A percentile compares a stretch with the other conserved stretches of the same genome.
Conservation (phyloP, 352 stramenopile genomes). For the Globisporangium spiculum region DNA sequence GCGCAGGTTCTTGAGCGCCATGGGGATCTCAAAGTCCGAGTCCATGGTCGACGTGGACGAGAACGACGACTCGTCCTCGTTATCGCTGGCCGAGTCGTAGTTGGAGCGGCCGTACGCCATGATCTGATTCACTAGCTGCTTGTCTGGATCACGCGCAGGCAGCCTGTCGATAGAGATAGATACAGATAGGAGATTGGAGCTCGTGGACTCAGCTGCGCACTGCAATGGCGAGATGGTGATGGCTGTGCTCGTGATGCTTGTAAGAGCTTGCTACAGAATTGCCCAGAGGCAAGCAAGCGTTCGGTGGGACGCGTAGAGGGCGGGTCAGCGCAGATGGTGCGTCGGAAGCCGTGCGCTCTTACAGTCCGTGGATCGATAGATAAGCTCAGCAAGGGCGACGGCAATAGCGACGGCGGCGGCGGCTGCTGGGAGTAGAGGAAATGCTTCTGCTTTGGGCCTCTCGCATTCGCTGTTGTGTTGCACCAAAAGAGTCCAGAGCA, state of each 20-base stretch:
- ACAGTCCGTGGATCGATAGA: not conserved
- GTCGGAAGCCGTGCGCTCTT: not conserved
- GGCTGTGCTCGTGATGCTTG: not conserved
- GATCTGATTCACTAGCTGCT: not conserved
- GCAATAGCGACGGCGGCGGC: not conserved
- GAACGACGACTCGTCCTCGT: constrained; percentile 66
- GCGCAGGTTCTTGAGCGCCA: constrained; percentile 60
- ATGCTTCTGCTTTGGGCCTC: not conserved
- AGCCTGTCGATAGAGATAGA: not conserved
- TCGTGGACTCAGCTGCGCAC: constrained; percentile 4
- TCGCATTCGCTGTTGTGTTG: not conserved
- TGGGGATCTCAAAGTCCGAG: constrained; percentile 82
- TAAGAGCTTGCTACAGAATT: not conserved
- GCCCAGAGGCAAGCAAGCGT: not conserved
- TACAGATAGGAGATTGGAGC: not conserved
- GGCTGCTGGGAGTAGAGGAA: not conserved
- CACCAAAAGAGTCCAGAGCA: constrained; percentile 3
- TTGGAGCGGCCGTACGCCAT: constrained; percentile 20
- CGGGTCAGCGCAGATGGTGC: not conserved
- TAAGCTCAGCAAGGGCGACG: not conserved
- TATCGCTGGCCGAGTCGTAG: constrained; percentile 23
- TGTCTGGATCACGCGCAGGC: not conserved
- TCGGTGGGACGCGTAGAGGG: constrained; percentile 1
- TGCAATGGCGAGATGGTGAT: not conserved
- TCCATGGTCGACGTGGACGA: constrained; percentile 82